phyloP scores from a whole-genome alignment of 164 flowering plant species.

The Chimonanthus praecox region DNA sequence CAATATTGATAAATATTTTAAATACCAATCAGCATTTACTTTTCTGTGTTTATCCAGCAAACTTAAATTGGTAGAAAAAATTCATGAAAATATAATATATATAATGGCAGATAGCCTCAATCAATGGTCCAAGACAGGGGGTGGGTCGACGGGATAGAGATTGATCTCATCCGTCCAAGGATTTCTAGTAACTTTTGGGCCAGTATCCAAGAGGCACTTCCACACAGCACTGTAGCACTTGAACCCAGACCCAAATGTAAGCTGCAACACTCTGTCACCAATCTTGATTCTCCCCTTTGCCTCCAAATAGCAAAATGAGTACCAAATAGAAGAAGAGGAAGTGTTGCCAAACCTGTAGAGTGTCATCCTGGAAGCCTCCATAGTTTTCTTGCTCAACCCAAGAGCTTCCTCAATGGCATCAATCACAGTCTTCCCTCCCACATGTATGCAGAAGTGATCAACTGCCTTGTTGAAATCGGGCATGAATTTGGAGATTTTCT shows the following conservation, averaged over 20 bases:
- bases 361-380: slow-evolving; percentile 19
- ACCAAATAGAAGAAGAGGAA: slow-evolving; percentile 12
- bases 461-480: slow-evolving; percentile 17
- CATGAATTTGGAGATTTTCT: not conserved
- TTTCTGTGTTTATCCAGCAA: too few species aligned
- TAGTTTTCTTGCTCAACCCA: slow-evolving; percentile 6
- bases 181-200: not conserved
- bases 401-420: slow-evolving; percentile 11
- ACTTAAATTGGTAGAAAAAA: too few species aligned
- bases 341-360: slow-evolving; percentile 20
- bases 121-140: slow-evolving; percentile 5
- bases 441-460: slow-evolving; percentile 21
- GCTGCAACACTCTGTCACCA: slow-evolving; percentile 19
- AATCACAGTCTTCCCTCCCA: slow-evolving; percentile 19
- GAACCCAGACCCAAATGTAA: slow-evolving; percentile 17
- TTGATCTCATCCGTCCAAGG: slow-evolving; percentile 15
- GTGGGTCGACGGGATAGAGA: slow-evolving; percentile 11
- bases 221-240: slow-evolving; percentile 20
- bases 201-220: slow-evolving; percentile 4
- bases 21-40: too few species aligned
- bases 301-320: slow-evolving; percentile 13
- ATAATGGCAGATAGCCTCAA: not conserved
- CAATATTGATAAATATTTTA: too few species aligned
- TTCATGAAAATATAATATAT: too few species aligned
- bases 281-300: slow-evolving; percentile 17